A percentile compares a stretch with the other conserved stretches of the same genome.
Conservation (phyloP, 1,284 basidiomycete genomes). For the Moesziomyces parantarcticus region DNA sequence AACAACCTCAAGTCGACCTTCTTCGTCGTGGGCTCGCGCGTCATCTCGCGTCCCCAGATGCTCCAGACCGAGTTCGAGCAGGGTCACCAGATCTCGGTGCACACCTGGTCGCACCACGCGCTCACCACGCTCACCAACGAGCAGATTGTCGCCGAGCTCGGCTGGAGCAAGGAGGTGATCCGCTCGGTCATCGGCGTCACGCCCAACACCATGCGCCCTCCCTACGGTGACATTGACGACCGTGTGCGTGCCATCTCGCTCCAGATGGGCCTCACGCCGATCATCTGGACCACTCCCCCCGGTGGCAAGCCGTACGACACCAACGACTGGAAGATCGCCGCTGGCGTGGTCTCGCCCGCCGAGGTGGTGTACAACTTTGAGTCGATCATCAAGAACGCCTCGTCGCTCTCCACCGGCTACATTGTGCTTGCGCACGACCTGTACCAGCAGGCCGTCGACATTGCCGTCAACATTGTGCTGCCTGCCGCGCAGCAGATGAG, state of each 20-base stretch:
- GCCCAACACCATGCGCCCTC: constrained; percentile 69
- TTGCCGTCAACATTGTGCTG: constrained; percentile 61
- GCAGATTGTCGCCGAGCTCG: constrained; percentile 90
- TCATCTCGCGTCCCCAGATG: constrained; percentile 80
- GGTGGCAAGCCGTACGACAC: constrained; percentile 55
- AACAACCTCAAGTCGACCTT: constrained; percentile 83
- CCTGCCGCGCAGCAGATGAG: constrained; percentile 63
- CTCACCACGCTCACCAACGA: constrained; percentile 85
- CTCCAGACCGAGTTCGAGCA: constrained; percentile 85
- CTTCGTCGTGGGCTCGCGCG: constrained; percentile 91
- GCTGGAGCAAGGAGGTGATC: constrained; percentile 88
- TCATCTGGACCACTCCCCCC: constrained; percentile 65
- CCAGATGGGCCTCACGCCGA: constrained; percentile 61
- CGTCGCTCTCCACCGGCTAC: constrained; percentile 79
- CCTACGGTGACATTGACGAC: constrained; percentile 68
- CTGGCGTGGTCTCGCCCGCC: constrained; percentile 55
- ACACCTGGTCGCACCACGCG: constrained; percentile 72
- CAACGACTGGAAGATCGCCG: constrained; percentile 63
- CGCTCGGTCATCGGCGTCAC: constrained; percentile 69
- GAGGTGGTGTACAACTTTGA: constrained; percentile 54
- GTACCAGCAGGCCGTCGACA: constrained; percentile 64
- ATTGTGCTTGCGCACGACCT: constrained; percentile 76
- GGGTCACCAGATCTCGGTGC: constrained; percentile 70
- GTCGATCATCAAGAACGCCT: constrained; percentile 54
- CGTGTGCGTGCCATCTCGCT: constrained; percentile 64